Conservation (phyloP, 495 filamentous ascomycete species). For the Annulohypoxylon bovei region DNA sequence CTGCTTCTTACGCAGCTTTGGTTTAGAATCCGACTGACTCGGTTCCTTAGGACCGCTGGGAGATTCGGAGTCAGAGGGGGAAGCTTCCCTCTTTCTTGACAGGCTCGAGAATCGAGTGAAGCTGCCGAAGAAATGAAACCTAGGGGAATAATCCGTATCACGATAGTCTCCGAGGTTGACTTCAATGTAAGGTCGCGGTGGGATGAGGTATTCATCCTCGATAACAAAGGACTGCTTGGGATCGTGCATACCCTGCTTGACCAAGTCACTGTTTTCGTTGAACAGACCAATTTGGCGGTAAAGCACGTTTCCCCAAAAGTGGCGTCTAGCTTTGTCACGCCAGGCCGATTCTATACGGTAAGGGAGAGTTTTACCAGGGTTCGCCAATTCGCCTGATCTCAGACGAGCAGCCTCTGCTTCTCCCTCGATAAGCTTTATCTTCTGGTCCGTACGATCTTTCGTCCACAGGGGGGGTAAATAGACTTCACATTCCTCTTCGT, state of each 20-base stretch:
- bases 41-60: not conserved
- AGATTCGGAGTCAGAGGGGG: not conserved
- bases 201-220: not conserved
- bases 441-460: too few relatives aligned
- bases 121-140: not conserved
- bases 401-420: too few relatives aligned
- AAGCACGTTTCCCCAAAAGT: conserved; percentile 5
- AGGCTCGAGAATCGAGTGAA: not conserved
- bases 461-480: too few relatives aligned
- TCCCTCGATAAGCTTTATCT: too few relatives aligned
- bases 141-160: not conserved
- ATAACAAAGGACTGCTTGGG: conserved; percentile 53
- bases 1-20: not conserved
- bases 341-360: too few relatives aligned
- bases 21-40: not conserved
- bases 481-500: too few relatives aligned
- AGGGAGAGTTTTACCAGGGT: too few relatives aligned
- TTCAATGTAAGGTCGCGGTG: not conserved
- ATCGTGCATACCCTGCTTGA: conserved; percentile 40
- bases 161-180: not conserved
- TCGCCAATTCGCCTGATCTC: too few relatives aligned
- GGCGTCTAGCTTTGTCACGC: not conserved
- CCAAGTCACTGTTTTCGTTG: conserved; percentile 13
- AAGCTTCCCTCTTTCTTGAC: not conserved
- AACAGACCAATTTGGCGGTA: conserved; percentile 29